A percentile compares a stretch with the other conserved stretches of the same genome.
Evolutionary conservation across 495 filamentous ascomycete species (phyloP).

Genomic region (Durotheca rogersii): DNA sequence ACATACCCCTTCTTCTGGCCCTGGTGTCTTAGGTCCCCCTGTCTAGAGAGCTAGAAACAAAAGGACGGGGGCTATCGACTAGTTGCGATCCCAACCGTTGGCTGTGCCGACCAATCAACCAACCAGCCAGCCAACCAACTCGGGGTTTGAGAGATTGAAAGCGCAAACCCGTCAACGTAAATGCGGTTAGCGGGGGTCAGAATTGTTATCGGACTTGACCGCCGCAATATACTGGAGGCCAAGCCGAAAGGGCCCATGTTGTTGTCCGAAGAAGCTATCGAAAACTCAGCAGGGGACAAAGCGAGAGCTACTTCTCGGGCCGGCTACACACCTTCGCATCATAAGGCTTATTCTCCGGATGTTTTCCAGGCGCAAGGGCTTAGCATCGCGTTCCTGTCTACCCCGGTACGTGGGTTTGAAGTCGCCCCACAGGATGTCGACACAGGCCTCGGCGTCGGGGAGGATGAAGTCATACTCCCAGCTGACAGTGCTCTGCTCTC

Average conservation of each 20-base stretch:
- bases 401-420: slow-evolving; percentile 75
- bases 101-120: no score
- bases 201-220: not conserved
- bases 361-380: slow-evolving; percentile 53
- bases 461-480: slow-evolving; percentile 58
- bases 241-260: slow-evolving; percentile 67
- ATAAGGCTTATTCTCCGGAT: slow-evolving; percentile 72
- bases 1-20: no score
- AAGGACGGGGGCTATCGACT: no score
- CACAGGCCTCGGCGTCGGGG: slow-evolving; percentile 33
- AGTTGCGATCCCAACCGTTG: no score
- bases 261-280: slow-evolving; percentile 72
- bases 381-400: slow-evolving; percentile 55
- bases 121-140: no score
- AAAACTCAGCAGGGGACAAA: not conserved
- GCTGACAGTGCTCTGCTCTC: slow-evolving; percentile 60
- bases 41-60: no score
- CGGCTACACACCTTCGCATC: slow-evolving; percentile 66
- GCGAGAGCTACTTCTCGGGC: not conserved
- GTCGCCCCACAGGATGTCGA: slow-evolving; percentile 55
- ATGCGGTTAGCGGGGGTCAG: not conserved
- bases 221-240: slow-evolving; percentile 43
- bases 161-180: no score
- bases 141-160: no score
- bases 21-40: no score